phyloP scores from a whole-genome alignment of 208 protist species.

The Leishmania lainsoni region DNA sequence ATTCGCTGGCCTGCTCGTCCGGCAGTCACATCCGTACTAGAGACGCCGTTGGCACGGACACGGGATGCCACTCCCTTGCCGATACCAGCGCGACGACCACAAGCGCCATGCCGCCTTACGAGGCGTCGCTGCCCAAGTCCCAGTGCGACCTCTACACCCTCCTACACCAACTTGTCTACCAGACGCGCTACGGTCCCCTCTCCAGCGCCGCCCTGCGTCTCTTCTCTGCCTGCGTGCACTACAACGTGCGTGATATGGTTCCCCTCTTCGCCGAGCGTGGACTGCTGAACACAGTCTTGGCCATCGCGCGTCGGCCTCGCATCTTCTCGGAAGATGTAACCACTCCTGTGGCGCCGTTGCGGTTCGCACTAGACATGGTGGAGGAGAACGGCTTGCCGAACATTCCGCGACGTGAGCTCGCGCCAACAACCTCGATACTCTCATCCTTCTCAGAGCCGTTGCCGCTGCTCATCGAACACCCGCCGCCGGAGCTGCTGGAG shows the following conservation, averaged over 20 bases:
- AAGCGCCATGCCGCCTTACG: background rate
- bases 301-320: conserved; percentile 41
- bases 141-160: conserved; percentile 56
- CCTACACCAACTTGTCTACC: conserved; percentile 57
- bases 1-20: background rate
- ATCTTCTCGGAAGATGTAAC: background rate
- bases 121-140: conserved; percentile 9
- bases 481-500: conserved; percentile 12
- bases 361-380: conserved; percentile 24
- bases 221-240: conserved; percentile 76
- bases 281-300: conserved; percentile 60
- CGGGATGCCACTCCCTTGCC: background rate
- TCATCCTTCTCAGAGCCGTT: background rate
- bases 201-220: conserved; percentile 48
- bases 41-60: background rate
- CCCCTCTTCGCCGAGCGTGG: conserved; percentile 78
- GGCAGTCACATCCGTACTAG: too few species aligned
- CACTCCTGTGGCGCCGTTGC: background rate
- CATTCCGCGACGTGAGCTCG: conserved; percentile 2
- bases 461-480: conserved; percentile 15
- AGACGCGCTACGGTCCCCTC: conserved; percentile 65
- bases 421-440: background rate
- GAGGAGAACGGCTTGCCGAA: conserved; percentile 26
- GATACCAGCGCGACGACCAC: background rate
- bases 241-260: conserved; percentile 86